Conservation (phyloP, 352 stramenopile species). For the Globisporangium parvum region DNA sequence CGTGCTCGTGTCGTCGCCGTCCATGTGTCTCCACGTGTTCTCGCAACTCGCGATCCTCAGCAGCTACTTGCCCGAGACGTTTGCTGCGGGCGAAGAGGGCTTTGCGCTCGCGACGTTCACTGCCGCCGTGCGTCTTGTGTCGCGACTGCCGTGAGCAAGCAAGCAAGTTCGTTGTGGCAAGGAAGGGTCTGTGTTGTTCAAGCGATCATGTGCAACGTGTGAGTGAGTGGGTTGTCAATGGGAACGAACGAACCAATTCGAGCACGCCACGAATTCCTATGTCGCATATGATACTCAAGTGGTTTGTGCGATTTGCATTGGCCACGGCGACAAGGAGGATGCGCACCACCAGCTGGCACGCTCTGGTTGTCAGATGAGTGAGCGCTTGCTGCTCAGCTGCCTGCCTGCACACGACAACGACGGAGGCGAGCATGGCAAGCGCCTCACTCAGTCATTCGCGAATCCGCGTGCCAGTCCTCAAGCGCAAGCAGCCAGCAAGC, state of each 20-base stretch:
- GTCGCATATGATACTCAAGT: background rate
- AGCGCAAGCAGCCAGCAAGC: background rate
- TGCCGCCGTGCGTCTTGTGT: constrained; percentile 35
- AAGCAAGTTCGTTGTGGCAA: too few species aligned
- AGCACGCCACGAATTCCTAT: background rate
- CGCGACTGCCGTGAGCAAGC: constrained; percentile 15
- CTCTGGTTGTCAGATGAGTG: background rate
- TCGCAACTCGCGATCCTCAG: constrained; percentile 58
- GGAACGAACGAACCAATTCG: background rate
- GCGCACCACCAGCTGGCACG: background rate
- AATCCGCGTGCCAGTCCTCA: background rate
- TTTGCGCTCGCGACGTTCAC: constrained; percentile 53
- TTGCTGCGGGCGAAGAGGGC: constrained; percentile 27
- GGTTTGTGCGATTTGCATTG: background rate
- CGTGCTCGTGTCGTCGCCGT: constrained; percentile 37
- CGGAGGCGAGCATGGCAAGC: too few species aligned
- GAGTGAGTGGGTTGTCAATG: too few species aligned
- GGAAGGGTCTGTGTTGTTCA: background rate
- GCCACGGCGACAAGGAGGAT: background rate
- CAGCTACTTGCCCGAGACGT: constrained; percentile 34
- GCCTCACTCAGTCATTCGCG: too few species aligned
- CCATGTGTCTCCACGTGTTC: constrained; percentile 35
- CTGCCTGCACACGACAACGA: too few species aligned
- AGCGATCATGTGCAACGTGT: too few species aligned
- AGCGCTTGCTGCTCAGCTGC: background rate